Base-by-base conservation (phyloP, 805 yeast species). In the Kuraishia hungarica region DNA sequence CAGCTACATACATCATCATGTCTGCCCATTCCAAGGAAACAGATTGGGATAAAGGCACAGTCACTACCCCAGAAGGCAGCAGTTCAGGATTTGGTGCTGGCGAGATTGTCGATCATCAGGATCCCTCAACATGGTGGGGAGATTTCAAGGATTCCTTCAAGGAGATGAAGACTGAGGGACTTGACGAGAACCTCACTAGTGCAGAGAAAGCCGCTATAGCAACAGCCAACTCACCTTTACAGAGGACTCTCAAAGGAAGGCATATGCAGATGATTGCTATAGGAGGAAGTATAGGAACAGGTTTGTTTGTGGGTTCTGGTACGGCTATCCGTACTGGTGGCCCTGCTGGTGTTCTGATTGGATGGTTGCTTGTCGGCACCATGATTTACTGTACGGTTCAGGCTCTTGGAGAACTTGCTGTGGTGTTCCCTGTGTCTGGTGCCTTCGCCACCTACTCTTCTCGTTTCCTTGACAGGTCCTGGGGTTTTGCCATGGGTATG, bases 221-320 rank as follows among this genome's bases (percentile, higher is more conserved):
- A 55, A 74, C 79, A 24, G 74, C 77, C 28, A 70, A 70, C 60
- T 71, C 78, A 43, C 78, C 78, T 10, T 68, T 74, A 58, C 63
- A 73, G 29, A 69, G 82, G 54, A 64, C 72, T 1, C 71, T 82
- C 52, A 78, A 77, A 59, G 77, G 80, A 50, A 72, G 88, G 58
- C 89, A 85, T 66, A 69, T 88, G 60, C 83, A 85, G 57, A 84
- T 87, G 89, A 88, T 88, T 70, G 91, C 94, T 53, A 75, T 88
- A 58, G 94, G 93, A 60, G 92, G 93, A 49, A 79, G 87, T 57
- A 87, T 89, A 61, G 96, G 96, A 62, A 85, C 93, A 8, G 96
- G 94, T 64, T 74, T 89, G 53, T 82, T 89, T 58, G 86, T 89
- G 35, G 89, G 90, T 64, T 79, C 90, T 1, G 88, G 89, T 57